Evolutionary conservation across 2,329 filamentous ascomycete species (phyloP), one percentile per base, ranked within the genome.

Genomic region (Pezicula neosporulosa): DNA sequence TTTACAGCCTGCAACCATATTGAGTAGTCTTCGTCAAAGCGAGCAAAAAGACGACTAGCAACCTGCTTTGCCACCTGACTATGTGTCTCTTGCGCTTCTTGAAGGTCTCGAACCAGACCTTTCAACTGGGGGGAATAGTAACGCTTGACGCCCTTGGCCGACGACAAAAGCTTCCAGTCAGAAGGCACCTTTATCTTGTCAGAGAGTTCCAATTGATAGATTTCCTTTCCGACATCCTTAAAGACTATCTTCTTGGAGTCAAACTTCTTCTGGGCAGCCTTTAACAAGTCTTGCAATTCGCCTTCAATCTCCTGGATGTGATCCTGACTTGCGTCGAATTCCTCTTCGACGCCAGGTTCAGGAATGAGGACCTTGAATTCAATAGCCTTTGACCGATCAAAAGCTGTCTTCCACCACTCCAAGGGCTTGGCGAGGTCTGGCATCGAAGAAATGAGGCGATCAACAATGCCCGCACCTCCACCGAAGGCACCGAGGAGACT

Each of bases 101-200:
- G 94, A 16, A 97, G 78, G 60, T 90, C 81, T 46, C 93, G 87
- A 19, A 99, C 91, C 2, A 97, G 81, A 27, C 81, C 77, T 13
- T 88, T 87, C 13, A 97, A 78, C 63, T 96, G 88, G 1, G 85
- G 80, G 60, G 92, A 96, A 73, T 97, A 99, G 75, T 93, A 99
- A 1, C 94, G 87, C 71, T 96, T 97, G 64, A 95, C 89, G 51
- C 86, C 84, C 56, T 87, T 83, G 0, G 94, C 97, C 0, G 92
- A 88, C 4, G 94, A 97, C 91, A 97, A 97, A 66, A 97, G 93
- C 56, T 91, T 86, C 92, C 94, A 99, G 61, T 76, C 82, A 58
- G 87, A 87, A 0, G 94, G 94, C 2, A 99, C 73, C 52, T 95
- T 96, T 64, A 89, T 75, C 1, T 75, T 73, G 69, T 94, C 96